Evolutionary conservation across 2,329 filamentous ascomycete genomes (phyloP).

Genomic region (Trichoderma atroviride): DNA sequence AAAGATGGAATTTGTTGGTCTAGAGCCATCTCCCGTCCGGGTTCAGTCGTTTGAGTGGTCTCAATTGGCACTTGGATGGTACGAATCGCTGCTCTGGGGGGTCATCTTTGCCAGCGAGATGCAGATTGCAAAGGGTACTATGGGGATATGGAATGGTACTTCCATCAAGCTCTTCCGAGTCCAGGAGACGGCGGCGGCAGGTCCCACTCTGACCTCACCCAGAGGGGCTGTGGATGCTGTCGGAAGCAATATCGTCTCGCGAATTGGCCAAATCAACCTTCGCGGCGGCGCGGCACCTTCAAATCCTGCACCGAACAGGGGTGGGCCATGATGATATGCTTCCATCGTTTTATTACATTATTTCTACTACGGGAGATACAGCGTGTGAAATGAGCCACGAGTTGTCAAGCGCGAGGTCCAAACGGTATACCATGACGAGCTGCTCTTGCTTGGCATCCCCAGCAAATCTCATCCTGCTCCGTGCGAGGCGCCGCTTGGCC

Average conservation of each 20-base stretch:
- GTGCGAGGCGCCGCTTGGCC: not conserved
- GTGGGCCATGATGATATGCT: constrained; percentile 17
- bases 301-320: constrained; percentile 27
- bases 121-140: constrained; percentile 81
- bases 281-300: constrained; percentile 48
- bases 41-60: constrained; percentile 96
- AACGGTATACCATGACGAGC: not conserved
- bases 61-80: constrained; percentile 87
- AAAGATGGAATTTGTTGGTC: constrained; percentile 65
- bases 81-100: constrained; percentile 91
- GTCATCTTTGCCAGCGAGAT: constrained; percentile 91
- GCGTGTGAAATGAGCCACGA: not conserved
- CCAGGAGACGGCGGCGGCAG: constrained; percentile 77
- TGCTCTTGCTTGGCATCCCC: not conserved
- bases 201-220: constrained; percentile 80
- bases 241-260: constrained; percentile 82
- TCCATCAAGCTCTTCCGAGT: constrained; percentile 85
- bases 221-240: constrained; percentile 92
- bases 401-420: not conserved
- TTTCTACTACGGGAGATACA: not conserved
- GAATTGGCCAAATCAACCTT: constrained; percentile 81
- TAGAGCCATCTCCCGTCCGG: constrained; percentile 73
- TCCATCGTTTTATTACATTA: not conserved
- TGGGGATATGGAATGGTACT: constrained; percentile 94
- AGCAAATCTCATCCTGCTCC: not conserved